These are phyloP conservation scores for Pterocarpus macrocarpus DNA, from an alignment of 306 rosid species.

Conservation along the genomic window DNA sequence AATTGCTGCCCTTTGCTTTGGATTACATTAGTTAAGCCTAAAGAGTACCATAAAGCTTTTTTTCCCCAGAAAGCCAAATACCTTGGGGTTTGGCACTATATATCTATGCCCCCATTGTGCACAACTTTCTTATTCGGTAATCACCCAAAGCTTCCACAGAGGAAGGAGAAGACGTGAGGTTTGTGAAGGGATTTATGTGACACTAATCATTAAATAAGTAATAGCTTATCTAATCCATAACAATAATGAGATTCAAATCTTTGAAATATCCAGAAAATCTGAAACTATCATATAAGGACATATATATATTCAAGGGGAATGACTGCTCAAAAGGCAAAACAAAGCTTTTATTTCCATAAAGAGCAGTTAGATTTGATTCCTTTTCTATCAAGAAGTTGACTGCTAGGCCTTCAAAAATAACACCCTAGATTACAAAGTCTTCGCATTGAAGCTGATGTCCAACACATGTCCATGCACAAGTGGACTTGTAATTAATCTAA, in stretches of 20 bases:
- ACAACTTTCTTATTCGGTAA: neutral
- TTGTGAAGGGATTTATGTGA: constrained; percentile 11
- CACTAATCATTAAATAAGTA: neutral
- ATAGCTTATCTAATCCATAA: constrained; percentile 25
- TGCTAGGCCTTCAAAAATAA: constrained; percentile 17
- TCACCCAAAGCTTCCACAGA: neutral
- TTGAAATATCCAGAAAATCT: constrained; percentile 37
- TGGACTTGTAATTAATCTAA: constrained; percentile 49
- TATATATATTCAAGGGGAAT: constrained; percentile 11
- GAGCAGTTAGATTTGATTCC: constrained; percentile 60
- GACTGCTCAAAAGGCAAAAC: constrained; percentile 34
- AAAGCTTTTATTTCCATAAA: constrained; percentile 44
- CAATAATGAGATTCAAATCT: neutral
- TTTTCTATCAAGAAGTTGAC: constrained; percentile 66
- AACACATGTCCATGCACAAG: constrained; percentile 54
- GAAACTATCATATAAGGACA: neutral
- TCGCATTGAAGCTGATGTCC: constrained; percentile 49
- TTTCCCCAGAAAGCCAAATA: no score
- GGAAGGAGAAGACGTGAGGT: neutral
- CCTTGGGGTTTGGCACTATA: no score
- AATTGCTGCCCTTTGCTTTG: neutral
- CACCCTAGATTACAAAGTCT: constrained; percentile 47
- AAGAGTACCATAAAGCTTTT: neutral
- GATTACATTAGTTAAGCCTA: neutral
- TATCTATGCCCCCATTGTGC: neutral